Evolutionary conservation across 108 stramenopile species (phyloP), one percentile per base, ranked within the genome.

Genomic region (Fragilaria radians): DNA sequence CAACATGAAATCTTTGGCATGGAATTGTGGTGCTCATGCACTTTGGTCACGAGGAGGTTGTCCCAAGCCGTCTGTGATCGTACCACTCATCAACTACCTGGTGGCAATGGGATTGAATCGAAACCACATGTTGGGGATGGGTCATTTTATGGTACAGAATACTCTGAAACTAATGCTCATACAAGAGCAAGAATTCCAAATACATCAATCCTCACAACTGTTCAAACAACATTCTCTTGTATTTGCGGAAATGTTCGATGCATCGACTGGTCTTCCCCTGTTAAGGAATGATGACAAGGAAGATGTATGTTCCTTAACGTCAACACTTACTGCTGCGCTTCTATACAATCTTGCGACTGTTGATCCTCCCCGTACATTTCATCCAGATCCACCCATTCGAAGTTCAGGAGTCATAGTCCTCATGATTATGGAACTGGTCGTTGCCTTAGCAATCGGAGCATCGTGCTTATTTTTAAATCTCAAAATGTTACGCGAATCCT

Each of bases 401-500:
- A 56, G 46, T 25, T 70, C 68, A 5, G 71, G 70, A 22, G 76
- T 78, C 21, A 77, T 76, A 11, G 31, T 72, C 30, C 57, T 81
- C 26, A 68, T 81, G 48, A 71, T 72, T 21, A 47, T 67, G n/a
- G 80, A 81, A 47, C 62, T 81, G 50, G 55, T 74, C 17, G 52
- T 81, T 29, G 80, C 80, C 1, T 63, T 78, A 29, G 59, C 61
- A 28, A 55, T 81, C 50, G 80, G 76, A 21, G 45, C 77, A 4
- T 66, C 50, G 32, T 81, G 80, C 31, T 59, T 81, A 1, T 28
- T 81, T 0, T 45, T 81, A 2, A 81, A 75, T 31, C 62, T 81
- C 19, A 71, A 70, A 46, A 61, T 81, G 17, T 61, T 81, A 61
- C 65, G 73, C 21, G 36, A 42, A 14, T 42, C 36, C 7, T 42